These are phyloP conservation scores for Xylaria sp. DNA, from an alignment of 2,329 filamentous ascomycete genomes.

Conservation along the genomic window DNA sequence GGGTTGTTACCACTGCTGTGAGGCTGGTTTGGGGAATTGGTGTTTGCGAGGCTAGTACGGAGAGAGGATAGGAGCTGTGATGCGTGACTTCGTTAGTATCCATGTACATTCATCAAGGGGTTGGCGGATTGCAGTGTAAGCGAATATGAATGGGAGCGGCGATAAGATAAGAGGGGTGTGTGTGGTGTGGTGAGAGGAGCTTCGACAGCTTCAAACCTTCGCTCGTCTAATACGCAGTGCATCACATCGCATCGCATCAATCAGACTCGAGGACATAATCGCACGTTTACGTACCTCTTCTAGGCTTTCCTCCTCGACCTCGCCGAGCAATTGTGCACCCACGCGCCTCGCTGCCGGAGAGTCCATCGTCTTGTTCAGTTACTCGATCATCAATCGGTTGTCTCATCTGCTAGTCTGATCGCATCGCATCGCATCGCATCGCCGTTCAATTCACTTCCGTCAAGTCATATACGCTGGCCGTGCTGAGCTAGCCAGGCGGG, in stretches of 20 bases:
- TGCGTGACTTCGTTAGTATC: slow-evolving; percentile 4
- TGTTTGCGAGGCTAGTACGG: slow-evolving; percentile 12
- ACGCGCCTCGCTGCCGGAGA: slow-evolving; percentile 44
- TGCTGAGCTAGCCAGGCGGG: too few species aligned
- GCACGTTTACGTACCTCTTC: slow-evolving; percentile 56
- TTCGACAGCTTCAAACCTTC: too few species aligned
- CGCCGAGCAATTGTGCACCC: slow-evolving; percentile 54
- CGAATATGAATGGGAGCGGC: slow-evolving; percentile 3
- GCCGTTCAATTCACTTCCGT: neutral
- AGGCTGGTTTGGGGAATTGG: slow-evolving; percentile 17
- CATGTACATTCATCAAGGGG: slow-evolving; percentile 6
- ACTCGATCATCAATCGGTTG: neutral
- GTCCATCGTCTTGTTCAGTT: slow-evolving; percentile 30
- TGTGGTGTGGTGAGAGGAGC: too few species aligned
- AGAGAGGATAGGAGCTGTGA: slow-evolving; percentile 30
- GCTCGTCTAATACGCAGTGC: neutral
- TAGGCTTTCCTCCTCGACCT: slow-evolving; percentile 60
- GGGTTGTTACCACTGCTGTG: slow-evolving; percentile 2
- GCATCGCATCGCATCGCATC: slow-evolving; percentile 1
- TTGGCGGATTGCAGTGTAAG: slow-evolving; percentile 2
- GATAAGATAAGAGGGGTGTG: slow-evolving; percentile 35
- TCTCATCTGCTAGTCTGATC: neutral
- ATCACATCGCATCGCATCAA: neutral
- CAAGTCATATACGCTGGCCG: too few species aligned
- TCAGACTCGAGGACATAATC: neutral